Base-by-base conservation (phyloP, 495 filamentous ascomycete genomes). In the Neurospora hispaniola region DNA sequence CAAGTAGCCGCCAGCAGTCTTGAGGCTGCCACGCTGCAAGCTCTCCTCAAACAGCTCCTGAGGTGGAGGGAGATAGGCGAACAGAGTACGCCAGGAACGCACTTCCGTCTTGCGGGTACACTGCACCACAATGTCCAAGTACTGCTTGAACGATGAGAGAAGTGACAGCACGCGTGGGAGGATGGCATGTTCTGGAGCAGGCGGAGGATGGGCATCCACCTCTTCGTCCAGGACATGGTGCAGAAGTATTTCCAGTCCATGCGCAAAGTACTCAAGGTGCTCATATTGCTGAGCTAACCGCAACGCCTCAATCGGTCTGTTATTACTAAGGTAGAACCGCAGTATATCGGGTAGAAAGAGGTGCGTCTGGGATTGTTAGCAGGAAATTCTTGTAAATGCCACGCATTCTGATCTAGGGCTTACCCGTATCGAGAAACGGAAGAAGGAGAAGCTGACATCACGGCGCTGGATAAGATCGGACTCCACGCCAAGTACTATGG, bases 31-130 rank as follows among this genome's bases (percentile, higher is more conserved):
- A 23, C 91, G 88, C 74, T 90, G 88, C 27, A 99, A 84, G 1
- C 93, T 92, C 80, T 96, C 92, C 80, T 98, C 96, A 71, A 98
- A 99, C 1, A 98, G 87, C 72, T 93, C 91, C 74, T 93, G 90
- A 8, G 96, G 93, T 4, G 94, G 91, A 4, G 96, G 96, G 2
- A 98, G 87, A 76, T 96, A 91, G 11, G 90, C 87, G 80, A 98
- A 98, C 3, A 99, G 86, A 2, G 96, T 97, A 39, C 91, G 90
- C 96, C 96, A 99, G 27, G 92, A 96, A 39, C 94, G 90, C 8
- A 97, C 89, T 76, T 99, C 96, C 0, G 96, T 99, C 82, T 99
- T 98, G 27, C 96, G 91, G 0, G 96, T 97, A 81, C 96, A 99
- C 83, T 97, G 95, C 1, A 99, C 94, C 6, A 99, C 90, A 72